Conservation (phyloP, 2,329 filamentous ascomycete genomes). For the Aspergillus candidus region DNA sequence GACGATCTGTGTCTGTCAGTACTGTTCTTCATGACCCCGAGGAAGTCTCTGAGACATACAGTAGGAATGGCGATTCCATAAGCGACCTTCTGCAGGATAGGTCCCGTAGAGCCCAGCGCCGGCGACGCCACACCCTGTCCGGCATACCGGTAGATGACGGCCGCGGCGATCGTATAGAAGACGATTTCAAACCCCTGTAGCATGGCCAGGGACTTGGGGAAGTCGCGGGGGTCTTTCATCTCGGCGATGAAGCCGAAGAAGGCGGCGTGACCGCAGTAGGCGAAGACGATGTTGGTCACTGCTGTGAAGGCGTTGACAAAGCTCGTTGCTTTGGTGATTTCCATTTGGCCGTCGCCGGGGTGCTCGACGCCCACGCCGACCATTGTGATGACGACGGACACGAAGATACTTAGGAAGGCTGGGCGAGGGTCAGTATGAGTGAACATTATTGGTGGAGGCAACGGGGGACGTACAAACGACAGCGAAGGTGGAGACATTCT, state of each 20-base stretch:
- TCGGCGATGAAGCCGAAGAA: conserved; percentile 63
- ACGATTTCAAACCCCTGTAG: conserved; percentile 54
- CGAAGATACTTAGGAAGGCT: conserved; percentile 58
- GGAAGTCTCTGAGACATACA: conserved; percentile 15
- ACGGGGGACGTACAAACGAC: conserved; percentile 43
- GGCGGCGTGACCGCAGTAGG: conserved; percentile 63
- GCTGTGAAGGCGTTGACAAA: conserved; percentile 54
- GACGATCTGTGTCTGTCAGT: conserved; percentile 44
- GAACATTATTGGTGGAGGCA: neutral
- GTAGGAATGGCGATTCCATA: conserved; percentile 65
- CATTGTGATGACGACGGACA: conserved; percentile 63
- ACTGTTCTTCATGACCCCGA: neutral
- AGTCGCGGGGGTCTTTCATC: conserved; percentile 55
- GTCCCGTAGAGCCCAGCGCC: conserved; percentile 57
- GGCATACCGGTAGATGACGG: conserved; percentile 64
- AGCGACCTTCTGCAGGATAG: conserved; percentile 54
- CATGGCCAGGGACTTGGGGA: conserved; percentile 56
- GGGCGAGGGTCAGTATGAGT: conserved; percentile 1
- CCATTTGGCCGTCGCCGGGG: conserved; percentile 32
- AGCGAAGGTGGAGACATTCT: conserved; percentile 56
- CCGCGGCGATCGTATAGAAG: conserved; percentile 60
- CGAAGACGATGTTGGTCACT: conserved; percentile 65
- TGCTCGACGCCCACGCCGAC: conserved; percentile 55
- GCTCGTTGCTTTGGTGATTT: conserved; percentile 35
- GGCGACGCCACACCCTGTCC: conserved; percentile 58